These are phyloP conservation scores for Stentor coeruleus DNA, from an alignment of 73 alveolate species.

Conservation along the genomic window DNA sequence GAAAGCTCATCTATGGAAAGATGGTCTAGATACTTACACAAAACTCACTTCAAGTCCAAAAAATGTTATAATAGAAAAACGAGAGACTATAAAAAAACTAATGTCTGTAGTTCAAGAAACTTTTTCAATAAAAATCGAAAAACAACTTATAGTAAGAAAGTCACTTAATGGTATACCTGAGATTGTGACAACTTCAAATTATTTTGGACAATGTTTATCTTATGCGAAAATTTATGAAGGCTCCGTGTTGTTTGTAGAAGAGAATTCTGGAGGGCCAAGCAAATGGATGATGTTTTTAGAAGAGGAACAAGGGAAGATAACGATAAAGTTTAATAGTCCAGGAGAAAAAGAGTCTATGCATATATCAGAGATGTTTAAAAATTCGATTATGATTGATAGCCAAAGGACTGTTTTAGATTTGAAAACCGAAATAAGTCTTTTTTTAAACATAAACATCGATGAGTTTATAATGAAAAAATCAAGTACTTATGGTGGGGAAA, in stretches of 20 bases:
- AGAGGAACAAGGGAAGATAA: constrained; percentile 17
- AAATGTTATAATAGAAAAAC: not conserved
- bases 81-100: not conserved
- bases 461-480: constrained; percentile 3
- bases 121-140: not conserved
- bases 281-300: constrained; percentile 5
- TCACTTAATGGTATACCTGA: not conserved
- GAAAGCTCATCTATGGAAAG: not conserved
- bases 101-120: not conserved
- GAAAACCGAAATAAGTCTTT: not conserved
- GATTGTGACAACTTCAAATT: not conserved
- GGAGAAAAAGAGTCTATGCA: not conserved
- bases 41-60: not conserved
- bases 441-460: not conserved
- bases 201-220: not conserved
- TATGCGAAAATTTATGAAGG: constrained; percentile 4
- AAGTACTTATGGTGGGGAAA: not conserved
- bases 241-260: not conserved
- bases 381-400: not conserved
- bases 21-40: not conserved
- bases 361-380: not conserved
- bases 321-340: not conserved
- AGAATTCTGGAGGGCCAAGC: not conserved
- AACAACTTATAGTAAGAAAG: not conserved
- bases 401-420: constrained; percentile 10